A percentile compares a stretch with the other conserved stretches of the same genome.
Conservation (phyloP, 495 filamentous ascomycete genomes). For the Parathielavia appendiculata region DNA sequence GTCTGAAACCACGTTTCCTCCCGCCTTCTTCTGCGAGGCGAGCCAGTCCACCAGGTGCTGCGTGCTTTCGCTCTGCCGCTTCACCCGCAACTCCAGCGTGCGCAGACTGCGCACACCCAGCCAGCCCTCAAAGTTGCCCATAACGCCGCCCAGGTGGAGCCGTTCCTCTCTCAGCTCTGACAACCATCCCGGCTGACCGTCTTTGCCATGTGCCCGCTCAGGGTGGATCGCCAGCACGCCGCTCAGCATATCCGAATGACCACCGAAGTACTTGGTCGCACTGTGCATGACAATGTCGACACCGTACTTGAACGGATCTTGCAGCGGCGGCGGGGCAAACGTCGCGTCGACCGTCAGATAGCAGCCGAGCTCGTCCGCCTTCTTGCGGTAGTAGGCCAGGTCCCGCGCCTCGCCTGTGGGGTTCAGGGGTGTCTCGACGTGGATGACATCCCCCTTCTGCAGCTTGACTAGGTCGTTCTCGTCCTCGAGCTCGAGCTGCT, state of each 20-base stretch:
- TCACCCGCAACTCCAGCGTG: slow-evolving; percentile 78
- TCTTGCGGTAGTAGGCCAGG: slow-evolving; percentile 61
- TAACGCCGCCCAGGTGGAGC: slow-evolving; percentile 69
- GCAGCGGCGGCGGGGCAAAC: slow-evolving; percentile 84
- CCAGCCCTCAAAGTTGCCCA: slow-evolving; percentile 92
- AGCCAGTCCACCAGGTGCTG: slow-evolving; percentile 68
- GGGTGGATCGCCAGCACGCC: slow-evolving; percentile 67
- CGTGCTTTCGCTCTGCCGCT: slow-evolving; percentile 65
- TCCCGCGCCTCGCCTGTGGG: slow-evolving; percentile 75
- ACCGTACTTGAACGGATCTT: slow-evolving; percentile 76
- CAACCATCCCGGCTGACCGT: slow-evolving; percentile 44
- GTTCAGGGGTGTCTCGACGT: slow-evolving; percentile 89
- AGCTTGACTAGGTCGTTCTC: slow-evolving; percentile 43
- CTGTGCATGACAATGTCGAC: slow-evolving; percentile 85
- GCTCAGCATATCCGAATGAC: slow-evolving; percentile 85
- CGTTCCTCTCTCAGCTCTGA: slow-evolving; percentile 57
- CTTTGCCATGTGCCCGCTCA: slow-evolving; percentile 30
- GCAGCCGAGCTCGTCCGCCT: slow-evolving; percentile 67
- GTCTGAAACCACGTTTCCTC: slow-evolving; percentile 40
- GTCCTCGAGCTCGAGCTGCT: slow-evolving; percentile 57
- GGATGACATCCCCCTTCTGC: slow-evolving; percentile 72
- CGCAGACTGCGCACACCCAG: slow-evolving; percentile 78
- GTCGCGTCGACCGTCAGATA: slow-evolving; percentile 82
- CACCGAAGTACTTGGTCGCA: slow-evolving; percentile 93
- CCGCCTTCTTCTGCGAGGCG: slow-evolving; percentile 36